These are phyloP conservation scores for Eucalyptus erythrocorys DNA, from an alignment of 345 rosid genomes.

Conservation along the genomic window DNA sequence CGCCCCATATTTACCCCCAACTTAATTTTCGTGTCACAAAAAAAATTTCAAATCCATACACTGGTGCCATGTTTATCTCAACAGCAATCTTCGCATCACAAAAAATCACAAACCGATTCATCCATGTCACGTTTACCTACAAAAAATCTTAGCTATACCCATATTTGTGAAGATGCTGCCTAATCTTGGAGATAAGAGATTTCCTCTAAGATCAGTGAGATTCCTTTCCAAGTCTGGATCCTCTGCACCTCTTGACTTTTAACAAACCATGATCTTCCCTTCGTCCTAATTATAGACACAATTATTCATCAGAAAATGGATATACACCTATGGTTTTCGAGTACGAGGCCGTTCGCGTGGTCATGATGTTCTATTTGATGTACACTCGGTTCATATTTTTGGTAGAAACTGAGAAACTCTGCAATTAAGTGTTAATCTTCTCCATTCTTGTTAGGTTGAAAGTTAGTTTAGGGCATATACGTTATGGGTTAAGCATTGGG, in stretches of 20 bases:
- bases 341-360: background rate
- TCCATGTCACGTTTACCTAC: background rate
- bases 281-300: background rate
- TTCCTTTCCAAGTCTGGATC: background rate
- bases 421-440: background rate
- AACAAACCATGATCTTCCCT: background rate
- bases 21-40: background rate
- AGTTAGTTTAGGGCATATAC: background rate
- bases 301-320: background rate
- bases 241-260: background rate
- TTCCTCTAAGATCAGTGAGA: background rate
- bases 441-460: background rate
- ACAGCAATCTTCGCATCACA: background rate
- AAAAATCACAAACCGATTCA: background rate
- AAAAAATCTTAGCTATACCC: background rate
- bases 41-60: background rate
- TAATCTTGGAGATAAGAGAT: background rate
- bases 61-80: fast-evolving
- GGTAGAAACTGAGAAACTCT: background rate
- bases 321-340: background rate
- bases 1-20: fast-evolving
- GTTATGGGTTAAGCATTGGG: background rate
- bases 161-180: background rate
- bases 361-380: background rate
- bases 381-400: background rate